Evolutionary conservation across 108 stramenopile species (phyloP), one percentile per base, ranked within the genome.

Genomic region (Cyclotella sp.): DNA sequence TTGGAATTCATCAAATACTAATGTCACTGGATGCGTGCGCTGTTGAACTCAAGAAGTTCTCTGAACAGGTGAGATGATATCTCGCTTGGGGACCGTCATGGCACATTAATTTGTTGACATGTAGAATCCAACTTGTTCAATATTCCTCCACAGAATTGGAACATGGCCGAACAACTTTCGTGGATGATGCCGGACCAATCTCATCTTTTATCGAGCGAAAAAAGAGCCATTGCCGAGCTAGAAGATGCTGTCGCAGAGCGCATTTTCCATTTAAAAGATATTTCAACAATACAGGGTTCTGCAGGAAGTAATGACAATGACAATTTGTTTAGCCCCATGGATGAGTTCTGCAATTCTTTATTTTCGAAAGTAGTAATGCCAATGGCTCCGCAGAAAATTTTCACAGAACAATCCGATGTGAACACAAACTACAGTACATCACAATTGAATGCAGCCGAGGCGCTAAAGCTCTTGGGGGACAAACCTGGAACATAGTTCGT

Each of bases 131-230:
- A 55, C 22, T 8, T 26, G 1, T 3, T 55, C 24, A 26, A 55
- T 24, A 3, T 24, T 22, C 24, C 3, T n/a, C 3, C 22, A 49
- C 3, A 55, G n/a, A 82, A 82, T 60, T 70, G 60, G 44, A 75
- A 70, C 16, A 74, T 82, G 73, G 81, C 81, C 5, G 81, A 82
- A 60, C 81, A 82, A 68, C 70, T 82, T 9, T 73, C 73, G 44
- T 62, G 55, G 43, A 80, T 73, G 79, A 58, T 68, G n/a, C 53
- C 73, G 22, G 70, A 69, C 14, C 52, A 65, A 29, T 46, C 53
- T 24, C 70, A 70, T 67, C 5, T 66, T 14, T 60, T 82, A 27
- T 70, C 81, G 1, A 49, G 21, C 18, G 81, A 82, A 75, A 82
- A 75, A 43, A 47, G 70, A 42, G 70, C 81, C 1, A 82, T 82